Percentiles rank a stretch among this genome's conserved stretches.
These are phyloP conservation scores for Leccinum arenicola DNA, from an alignment of 768 basidiomycete genomes.

Conservation along the genomic window DNA sequence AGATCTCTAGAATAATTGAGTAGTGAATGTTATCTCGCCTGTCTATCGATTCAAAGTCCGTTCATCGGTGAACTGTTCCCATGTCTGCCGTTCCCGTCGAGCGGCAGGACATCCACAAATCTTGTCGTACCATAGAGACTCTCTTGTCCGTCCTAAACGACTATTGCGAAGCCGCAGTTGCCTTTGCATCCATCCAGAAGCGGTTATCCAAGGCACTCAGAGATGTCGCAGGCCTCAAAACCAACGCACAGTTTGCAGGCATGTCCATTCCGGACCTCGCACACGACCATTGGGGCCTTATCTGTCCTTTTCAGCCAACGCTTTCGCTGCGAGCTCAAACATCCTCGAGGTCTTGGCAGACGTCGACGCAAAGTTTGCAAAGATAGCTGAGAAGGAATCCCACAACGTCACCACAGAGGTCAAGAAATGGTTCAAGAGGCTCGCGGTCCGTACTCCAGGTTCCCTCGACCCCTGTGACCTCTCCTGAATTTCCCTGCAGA, in stretches of 20 bases:
- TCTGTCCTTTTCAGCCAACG: slow-evolving; percentile 48
- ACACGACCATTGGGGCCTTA: no score
- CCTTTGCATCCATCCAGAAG: slow-evolving; percentile 66
- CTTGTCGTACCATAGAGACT: slow-evolving; percentile 71
- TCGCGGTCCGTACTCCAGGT: slow-evolving; percentile 49
- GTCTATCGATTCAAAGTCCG: slow-evolving; percentile 23
- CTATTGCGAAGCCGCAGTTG: slow-evolving; percentile 69
- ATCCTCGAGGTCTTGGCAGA: slow-evolving; percentile 72
- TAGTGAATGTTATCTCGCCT: background rate
- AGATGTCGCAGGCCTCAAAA: slow-evolving; percentile 61
- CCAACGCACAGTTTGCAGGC: slow-evolving; percentile 64
- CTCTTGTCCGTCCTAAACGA: slow-evolving; percentile 66
- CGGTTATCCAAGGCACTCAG: slow-evolving; percentile 68
- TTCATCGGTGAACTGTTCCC: background rate
- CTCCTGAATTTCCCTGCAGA: slow-evolving; percentile 40
- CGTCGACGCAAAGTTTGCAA: slow-evolving; percentile 72
- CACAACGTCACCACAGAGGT: slow-evolving; percentile 62
- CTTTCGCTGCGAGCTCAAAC: slow-evolving; percentile 58
- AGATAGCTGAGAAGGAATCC: slow-evolving; percentile 72
- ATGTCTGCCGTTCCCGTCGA: slow-evolving; percentile 42
- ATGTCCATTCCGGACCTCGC: slow-evolving; percentile 17
- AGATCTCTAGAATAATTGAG: background rate
- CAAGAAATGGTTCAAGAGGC: slow-evolving; percentile 85
- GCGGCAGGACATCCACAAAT: slow-evolving; percentile 72
- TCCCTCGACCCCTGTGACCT: background rate